Percentiles rank a stretch among this genome's conserved stretches.
Conservation (phyloP, 108 stramenopile genomes). For the Nitzschia inconspicua region DNA sequence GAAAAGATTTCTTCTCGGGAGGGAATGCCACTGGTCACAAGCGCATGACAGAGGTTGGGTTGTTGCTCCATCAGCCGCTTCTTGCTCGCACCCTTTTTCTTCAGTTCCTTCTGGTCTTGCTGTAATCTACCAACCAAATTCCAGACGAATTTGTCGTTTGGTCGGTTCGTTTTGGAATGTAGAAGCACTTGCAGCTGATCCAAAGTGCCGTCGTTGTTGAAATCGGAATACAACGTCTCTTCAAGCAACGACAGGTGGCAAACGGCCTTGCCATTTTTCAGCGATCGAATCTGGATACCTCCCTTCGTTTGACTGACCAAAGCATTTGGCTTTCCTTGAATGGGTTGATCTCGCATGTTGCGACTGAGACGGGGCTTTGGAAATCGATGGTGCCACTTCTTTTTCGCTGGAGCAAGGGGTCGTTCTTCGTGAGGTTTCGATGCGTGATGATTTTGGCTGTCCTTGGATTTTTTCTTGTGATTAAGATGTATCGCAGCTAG, state of each 20-base stretch:
- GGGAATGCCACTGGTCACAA: slow-evolving; percentile 71
- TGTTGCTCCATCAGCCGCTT: background rate
- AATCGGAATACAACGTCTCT: slow-evolving; percentile 70
- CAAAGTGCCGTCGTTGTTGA: slow-evolving; percentile 74
- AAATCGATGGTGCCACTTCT: slow-evolving; percentile 22
- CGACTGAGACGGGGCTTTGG: slow-evolving; percentile 18
- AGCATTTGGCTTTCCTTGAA: slow-evolving; percentile 72
- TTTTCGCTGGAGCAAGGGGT: slow-evolving; percentile 15
- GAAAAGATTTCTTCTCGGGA: slow-evolving; percentile 80
- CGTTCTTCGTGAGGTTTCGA: slow-evolving; percentile 7
- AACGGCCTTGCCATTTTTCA: slow-evolving; percentile 71
- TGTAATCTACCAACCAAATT: slow-evolving; percentile 6
- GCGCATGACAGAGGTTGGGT: slow-evolving; percentile 53
- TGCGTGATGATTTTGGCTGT: slow-evolving; percentile 22
- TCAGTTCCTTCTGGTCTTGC: slow-evolving; percentile 1
- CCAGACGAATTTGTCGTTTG: slow-evolving; percentile 21
- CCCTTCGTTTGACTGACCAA: slow-evolving; percentile 54
- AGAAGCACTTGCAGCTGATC: slow-evolving; percentile 66
- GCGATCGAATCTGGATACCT: slow-evolving; percentile 75
- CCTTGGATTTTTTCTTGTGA: slow-evolving; percentile 13
- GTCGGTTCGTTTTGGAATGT: background rate
- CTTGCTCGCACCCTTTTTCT: background rate
- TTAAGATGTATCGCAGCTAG: slow-evolving; percentile 42
- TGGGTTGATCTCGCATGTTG: slow-evolving; percentile 19
- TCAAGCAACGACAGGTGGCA: slow-evolving; percentile 75